Conservation (phyloP, 179 eudicot genomes). For the Spergularia azorica region DNA sequence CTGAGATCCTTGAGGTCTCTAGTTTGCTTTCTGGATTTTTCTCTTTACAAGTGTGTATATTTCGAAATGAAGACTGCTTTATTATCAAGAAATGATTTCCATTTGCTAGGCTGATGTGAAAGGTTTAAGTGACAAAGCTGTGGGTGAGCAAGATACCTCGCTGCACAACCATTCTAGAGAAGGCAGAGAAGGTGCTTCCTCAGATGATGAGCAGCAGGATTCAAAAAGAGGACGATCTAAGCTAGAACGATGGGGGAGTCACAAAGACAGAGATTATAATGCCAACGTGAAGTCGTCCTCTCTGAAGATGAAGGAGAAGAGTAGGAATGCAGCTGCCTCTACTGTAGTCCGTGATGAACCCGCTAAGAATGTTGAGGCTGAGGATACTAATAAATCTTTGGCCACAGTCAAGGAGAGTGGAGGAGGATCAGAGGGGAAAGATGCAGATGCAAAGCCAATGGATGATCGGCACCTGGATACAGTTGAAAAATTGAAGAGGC, state of each 20-base stretch:
- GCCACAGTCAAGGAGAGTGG: constrained; percentile 43
- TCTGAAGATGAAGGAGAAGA: constrained; percentile 43
- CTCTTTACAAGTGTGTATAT: neutral
- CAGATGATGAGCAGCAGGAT: constrained; percentile 59
- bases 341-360: constrained; percentile 42
- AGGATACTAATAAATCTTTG: constrained; percentile 35
- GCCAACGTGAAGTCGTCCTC: constrained; percentile 43
- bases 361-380: constrained; percentile 37
- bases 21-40: neutral
- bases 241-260: constrained; percentile 94
- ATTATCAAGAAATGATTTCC: constrained; percentile 26
- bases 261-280: constrained; percentile 66
- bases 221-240: constrained; percentile 82
- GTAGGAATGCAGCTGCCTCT: constrained; percentile 35
- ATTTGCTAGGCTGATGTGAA: constrained; percentile 53
- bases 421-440: constrained; percentile 36
- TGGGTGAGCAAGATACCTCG: constrained; percentile 34
- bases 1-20: neutral
- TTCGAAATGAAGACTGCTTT: constrained; percentile 20
- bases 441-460: constrained; percentile 35
- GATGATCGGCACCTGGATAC: constrained; percentile 68
- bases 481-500: constrained; percentile 74
- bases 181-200: constrained; percentile 51
- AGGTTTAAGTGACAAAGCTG: constrained; percentile 46
- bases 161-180: constrained; percentile 38